Conservation (phyloP, 2,329 filamentous ascomycete genomes). For the Apiospora kogelbergensis region DNA sequence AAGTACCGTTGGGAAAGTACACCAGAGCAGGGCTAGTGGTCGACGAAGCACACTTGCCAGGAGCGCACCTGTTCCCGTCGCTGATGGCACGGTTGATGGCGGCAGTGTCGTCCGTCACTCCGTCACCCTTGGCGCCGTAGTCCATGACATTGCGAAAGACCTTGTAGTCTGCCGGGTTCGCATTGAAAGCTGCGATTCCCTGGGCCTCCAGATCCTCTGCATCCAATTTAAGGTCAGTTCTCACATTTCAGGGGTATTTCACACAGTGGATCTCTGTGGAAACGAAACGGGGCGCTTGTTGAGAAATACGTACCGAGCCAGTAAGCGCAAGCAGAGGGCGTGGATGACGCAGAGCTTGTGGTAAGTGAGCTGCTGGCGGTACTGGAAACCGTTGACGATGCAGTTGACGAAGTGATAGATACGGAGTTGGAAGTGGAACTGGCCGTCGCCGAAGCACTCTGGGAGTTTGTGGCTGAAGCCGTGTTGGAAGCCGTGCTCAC, state of each 20-base stretch:
- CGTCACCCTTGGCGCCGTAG: constrained; percentile 34
- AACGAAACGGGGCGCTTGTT: neutral
- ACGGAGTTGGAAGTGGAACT: neutral
- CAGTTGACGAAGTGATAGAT: neutral
- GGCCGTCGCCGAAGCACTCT: neutral
- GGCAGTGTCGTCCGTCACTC: constrained; percentile 33
- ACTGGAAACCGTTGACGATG: neutral
- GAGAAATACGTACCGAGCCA: constrained; percentile 7
- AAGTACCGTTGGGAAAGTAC: constrained; percentile 55
- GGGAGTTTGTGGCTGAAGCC: too few relatives aligned
- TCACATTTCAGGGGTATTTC: neutral
- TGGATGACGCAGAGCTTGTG: constrained; percentile 4
- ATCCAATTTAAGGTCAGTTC: constrained; percentile 25
- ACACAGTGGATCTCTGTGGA: too few relatives aligned
- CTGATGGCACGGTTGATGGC: constrained; percentile 37
- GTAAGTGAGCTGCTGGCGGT: neutral
- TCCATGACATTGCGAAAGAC: constrained; percentile 38
- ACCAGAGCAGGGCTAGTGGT: constrained; percentile 30
- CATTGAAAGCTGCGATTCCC: constrained; percentile 34
- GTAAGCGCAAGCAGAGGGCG: constrained; percentile 13
- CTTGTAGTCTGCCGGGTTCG: constrained; percentile 29
- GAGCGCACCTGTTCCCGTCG: constrained; percentile 26
- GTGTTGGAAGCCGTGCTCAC: neutral
- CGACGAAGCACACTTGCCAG: constrained; percentile 24
- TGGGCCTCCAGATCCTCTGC: constrained; percentile 31